phyloP scores from a whole-genome alignment of 2,329 filamentous ascomycete genomes.

The Colletotrichum chlorophyti region DNA sequence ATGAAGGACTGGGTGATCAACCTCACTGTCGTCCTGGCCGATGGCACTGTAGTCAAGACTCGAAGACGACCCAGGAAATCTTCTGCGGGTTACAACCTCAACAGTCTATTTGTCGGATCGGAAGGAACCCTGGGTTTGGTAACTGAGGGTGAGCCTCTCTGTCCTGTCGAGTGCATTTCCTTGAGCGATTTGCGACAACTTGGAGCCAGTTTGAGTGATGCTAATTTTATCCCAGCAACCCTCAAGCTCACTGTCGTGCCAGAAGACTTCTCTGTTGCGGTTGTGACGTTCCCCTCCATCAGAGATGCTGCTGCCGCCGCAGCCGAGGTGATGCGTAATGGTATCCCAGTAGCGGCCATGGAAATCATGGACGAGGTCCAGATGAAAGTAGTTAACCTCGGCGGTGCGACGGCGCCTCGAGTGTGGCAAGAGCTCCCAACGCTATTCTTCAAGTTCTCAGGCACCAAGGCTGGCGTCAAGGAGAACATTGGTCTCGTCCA shows the following conservation, averaged over 20 bases:
- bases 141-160: slow-evolving; percentile 64
- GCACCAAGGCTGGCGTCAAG: slow-evolving; percentile 77
- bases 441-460: slow-evolving; percentile 86
- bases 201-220: background rate
- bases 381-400: slow-evolving; percentile 82
- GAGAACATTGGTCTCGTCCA: slow-evolving; percentile 78
- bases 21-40: slow-evolving; percentile 79
- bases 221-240: slow-evolving; percentile 57
- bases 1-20: slow-evolving; percentile 92
- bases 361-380: slow-evolving; percentile 91
- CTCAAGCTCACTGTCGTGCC: slow-evolving; percentile 81
- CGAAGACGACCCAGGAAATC: slow-evolving; percentile 79
- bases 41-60: slow-evolving; percentile 82
- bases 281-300: slow-evolving; percentile 80
- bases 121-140: slow-evolving; percentile 84
- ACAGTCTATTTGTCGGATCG: slow-evolving; percentile 79
- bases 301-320: slow-evolving; percentile 78
- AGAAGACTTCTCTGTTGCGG: slow-evolving; percentile 77
- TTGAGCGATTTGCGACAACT: background rate
- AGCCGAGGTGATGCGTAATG: slow-evolving; percentile 76
- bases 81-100: slow-evolving; percentile 84
- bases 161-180: background rate
- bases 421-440: slow-evolving; percentile 80
- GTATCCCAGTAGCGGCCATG: slow-evolving; percentile 77
- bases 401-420: slow-evolving; percentile 70